These are phyloP conservation scores for Penicillium steckii DNA, from an alignment of 495 filamentous ascomycete genomes.

Conservation along the genomic window DNA sequence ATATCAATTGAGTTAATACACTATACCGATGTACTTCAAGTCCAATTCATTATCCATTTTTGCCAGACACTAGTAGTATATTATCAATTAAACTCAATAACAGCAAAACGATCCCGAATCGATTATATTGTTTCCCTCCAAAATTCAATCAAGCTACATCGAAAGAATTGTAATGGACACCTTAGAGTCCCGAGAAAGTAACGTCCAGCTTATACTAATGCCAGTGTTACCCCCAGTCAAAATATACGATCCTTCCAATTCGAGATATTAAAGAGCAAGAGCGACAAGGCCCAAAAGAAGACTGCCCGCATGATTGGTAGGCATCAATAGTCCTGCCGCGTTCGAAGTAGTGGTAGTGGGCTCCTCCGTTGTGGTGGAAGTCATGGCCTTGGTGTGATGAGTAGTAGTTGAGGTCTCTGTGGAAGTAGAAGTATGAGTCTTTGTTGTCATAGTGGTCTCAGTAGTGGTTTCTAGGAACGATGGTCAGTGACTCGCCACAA, in stretches of 20 bases:
- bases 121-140: not conserved
- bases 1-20: too few species aligned
- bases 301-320: slow-evolving; percentile 27
- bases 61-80: not conserved
- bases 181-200: not conserved
- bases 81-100: slow-evolving; percentile 2
- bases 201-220: not conserved
- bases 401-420: slow-evolving; percentile 17
- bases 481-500: not conserved
- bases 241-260: not conserved
- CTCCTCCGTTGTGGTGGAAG: slow-evolving; percentile 15
- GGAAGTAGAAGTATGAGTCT: slow-evolving; percentile 8
- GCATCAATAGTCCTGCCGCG: slow-evolving; percentile 24
- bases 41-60: too few species aligned
- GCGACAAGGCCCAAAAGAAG: slow-evolving; percentile 25
- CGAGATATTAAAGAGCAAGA: slow-evolving; percentile 13
- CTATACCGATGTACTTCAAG: too few species aligned
- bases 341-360: slow-evolving; percentile 16
- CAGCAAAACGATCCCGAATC: slow-evolving; percentile 1
- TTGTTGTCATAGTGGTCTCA: not conserved
- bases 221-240: not conserved
- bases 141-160: not conserved
- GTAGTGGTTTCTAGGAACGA: not conserved
- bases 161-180: not conserved
- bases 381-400: slow-evolving; percentile 10